Conservation (phyloP, 2,329 filamentous ascomycete genomes). For the Parafenestella ontariensis region DNA sequence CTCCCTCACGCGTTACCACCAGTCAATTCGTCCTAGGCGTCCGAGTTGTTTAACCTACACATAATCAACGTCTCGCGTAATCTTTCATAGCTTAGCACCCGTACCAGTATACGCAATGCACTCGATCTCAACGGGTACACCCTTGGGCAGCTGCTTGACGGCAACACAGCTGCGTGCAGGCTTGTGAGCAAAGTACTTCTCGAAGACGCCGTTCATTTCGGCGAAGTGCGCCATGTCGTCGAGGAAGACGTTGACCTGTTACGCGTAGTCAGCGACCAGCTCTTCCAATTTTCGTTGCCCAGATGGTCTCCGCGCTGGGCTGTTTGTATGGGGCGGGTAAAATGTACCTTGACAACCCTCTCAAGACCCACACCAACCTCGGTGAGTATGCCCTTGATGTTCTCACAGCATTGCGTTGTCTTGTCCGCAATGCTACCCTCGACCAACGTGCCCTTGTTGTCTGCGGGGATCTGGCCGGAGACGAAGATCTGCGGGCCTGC, state of each 20-base stretch:
- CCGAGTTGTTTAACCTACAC: slow-evolving; percentile 15
- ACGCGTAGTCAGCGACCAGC: neutral
- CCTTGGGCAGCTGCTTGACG: slow-evolving; percentile 86
- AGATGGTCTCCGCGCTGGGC: too few relatives aligned
- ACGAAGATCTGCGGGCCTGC: slow-evolving; percentile 73
- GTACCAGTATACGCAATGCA: slow-evolving; percentile 69
- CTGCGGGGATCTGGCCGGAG: slow-evolving; percentile 79
- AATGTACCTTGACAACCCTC: slow-evolving; percentile 80
- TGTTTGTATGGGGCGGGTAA: neutral
- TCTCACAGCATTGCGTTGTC: slow-evolving; percentile 75
- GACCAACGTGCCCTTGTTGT: slow-evolving; percentile 66
- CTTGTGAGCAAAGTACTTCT: slow-evolving; percentile 81
- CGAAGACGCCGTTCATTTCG: slow-evolving; percentile 85
- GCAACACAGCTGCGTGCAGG: slow-evolving; percentile 89
- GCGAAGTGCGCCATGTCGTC: slow-evolving; percentile 90
- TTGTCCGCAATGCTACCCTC: slow-evolving; percentile 71
- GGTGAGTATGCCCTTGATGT: slow-evolving; percentile 82
- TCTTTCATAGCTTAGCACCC: slow-evolving; percentile 28
- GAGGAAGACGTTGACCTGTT: slow-evolving; percentile 74
- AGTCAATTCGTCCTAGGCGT: neutral
- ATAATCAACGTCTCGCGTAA: slow-evolving; percentile 7
- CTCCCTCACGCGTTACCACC: neutral
- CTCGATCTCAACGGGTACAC: slow-evolving; percentile 89
- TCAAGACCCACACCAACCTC: slow-evolving; percentile 79
- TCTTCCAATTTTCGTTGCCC: too few relatives aligned